A percentile compares a stretch with the other conserved stretches of the same genome.
These are phyloP conservation scores for Ceratobasidium sp. DNA, from an alignment of 1,284 basidiomycete genomes.

Conservation along the genomic window DNA sequence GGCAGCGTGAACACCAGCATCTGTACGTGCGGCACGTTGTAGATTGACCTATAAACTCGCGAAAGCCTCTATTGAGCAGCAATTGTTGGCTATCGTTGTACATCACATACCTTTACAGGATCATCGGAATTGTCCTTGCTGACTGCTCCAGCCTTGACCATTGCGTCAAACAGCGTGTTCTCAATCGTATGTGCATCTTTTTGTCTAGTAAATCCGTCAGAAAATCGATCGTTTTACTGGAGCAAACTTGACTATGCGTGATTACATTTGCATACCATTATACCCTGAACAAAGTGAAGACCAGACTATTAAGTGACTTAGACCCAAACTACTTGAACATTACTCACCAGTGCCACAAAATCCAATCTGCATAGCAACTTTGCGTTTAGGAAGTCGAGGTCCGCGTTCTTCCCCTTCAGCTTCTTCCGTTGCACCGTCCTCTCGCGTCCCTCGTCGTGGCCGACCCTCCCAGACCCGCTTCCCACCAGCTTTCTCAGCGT, in stretches of 20 bases:
- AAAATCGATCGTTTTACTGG: constrained; percentile 36
- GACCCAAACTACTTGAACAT: neutral
- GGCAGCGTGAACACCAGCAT: constrained; percentile 97
- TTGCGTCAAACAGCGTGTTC: constrained; percentile 88
- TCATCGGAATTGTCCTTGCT: constrained; percentile 94
- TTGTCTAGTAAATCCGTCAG: constrained; percentile 65
- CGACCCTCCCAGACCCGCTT: constrained; percentile 36
- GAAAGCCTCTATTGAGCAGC: neutral
- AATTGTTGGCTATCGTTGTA: too few species aligned
- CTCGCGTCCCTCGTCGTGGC: constrained; percentile 38
- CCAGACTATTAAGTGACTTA: neutral
- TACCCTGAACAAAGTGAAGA: constrained; percentile 71
- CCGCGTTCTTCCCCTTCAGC: constrained; percentile 40
- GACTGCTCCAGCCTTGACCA: constrained; percentile 91
- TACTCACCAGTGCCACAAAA: constrained; percentile 73
- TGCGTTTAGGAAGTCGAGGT: constrained; percentile 71
- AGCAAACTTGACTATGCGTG: constrained; percentile 49
- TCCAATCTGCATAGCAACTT: constrained; percentile 79
- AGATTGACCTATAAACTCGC: constrained; percentile 72
- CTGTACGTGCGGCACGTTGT: constrained; percentile 92
- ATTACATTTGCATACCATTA: constrained; percentile 96
- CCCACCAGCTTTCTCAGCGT: constrained; percentile 28
- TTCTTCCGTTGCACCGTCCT: constrained; percentile 49
- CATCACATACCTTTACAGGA: constrained; percentile 79
- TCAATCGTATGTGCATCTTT: constrained; percentile 86